A percentile compares a stretch with the other conserved stretches of the same genome.
Evolutionary conservation across 805 yeast genomes (phyloP).

Genomic region (Candida schatavii): DNA sequence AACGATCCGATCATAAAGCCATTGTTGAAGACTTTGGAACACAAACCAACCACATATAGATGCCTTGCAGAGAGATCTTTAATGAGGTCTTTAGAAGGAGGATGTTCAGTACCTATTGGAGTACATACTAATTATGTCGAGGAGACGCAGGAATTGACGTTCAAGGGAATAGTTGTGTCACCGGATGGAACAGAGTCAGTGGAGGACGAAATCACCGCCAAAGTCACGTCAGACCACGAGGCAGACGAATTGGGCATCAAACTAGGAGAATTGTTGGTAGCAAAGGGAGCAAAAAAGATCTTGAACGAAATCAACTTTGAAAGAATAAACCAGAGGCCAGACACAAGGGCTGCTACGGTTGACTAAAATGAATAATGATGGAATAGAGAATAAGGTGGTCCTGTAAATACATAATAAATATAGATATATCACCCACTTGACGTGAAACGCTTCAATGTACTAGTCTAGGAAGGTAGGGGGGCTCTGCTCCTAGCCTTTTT

Average conservation of each 20-base stretch:
- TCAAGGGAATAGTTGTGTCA: constrained; percentile 75
- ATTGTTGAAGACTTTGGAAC: constrained; percentile 63
- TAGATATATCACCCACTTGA: too few species aligned
- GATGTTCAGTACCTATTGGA: constrained; percentile 97
- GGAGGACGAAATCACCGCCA: constrained; percentile 46
- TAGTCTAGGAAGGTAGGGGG: too few species aligned
- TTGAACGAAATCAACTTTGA: constrained; percentile 76
- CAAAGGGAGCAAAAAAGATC: constrained; percentile 78
- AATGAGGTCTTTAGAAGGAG: constrained; percentile 90
- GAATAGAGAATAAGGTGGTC: neutral
- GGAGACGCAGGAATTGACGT: constrained; percentile 40
- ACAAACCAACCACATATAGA: constrained; percentile 62
- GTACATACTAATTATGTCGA: constrained; percentile 60
- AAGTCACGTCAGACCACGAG: constrained; percentile 49
- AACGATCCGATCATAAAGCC: constrained; percentile 58
- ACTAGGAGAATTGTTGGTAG: constrained; percentile 65
- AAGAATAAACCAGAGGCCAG: constrained; percentile 47
- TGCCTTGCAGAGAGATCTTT: constrained; percentile 87
- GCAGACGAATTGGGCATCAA: constrained; percentile 68
- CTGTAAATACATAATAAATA: too few species aligned
- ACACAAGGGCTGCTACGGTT: neutral
- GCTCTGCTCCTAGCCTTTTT: too few species aligned
- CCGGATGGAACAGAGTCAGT: constrained; percentile 78
- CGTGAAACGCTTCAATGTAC: too few species aligned
- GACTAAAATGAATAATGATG: neutral